Evolutionary conservation across 495 filamentous ascomycete species (phyloP).

Genomic region (Podospora conica): DNA sequence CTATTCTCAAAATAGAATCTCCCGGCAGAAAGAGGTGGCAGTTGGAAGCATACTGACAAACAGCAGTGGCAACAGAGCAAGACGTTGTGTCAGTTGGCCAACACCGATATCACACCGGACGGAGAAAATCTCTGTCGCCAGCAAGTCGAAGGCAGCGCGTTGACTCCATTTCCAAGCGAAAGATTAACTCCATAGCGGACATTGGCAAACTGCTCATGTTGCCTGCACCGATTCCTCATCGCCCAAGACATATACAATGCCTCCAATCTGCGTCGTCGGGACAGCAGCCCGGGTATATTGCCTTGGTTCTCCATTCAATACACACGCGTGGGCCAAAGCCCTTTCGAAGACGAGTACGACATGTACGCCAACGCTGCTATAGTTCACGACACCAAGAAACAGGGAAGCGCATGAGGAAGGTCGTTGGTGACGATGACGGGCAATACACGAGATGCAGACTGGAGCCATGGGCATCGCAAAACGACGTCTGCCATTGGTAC

Average conservation of each 20-base stretch:
- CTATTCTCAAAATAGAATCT: not conserved
- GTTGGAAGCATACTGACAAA: not conserved
- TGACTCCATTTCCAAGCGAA: not conserved
- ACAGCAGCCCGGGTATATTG: not conserved
- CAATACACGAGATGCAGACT: not conserved
- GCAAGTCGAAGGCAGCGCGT: not conserved
- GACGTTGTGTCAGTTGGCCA: too few relatives aligned
- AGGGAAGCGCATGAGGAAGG: not conserved
- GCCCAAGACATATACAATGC: not conserved
- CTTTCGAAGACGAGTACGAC: not conserved
- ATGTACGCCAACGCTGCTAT: not conserved
- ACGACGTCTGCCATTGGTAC: not conserved
- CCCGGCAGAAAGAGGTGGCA: not conserved
- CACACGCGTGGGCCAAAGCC: not conserved
- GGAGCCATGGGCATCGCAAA: not conserved
- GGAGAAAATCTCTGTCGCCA: too few relatives aligned
- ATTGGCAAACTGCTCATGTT: not conserved
- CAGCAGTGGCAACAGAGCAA: too few relatives aligned
- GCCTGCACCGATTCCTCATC: not conserved
- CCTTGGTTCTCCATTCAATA: not conserved
- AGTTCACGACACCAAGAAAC: not conserved
- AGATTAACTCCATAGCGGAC: not conserved
- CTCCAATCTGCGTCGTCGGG: not conserved
- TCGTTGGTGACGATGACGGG: not conserved
- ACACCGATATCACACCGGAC: too few relatives aligned